Percentiles rank a stretch among this genome's conserved stretches.
These are phyloP conservation scores for Fusarium sp. DNA, from an alignment of 2,329 filamentous ascomycete species.

Conservation along the genomic window DNA sequence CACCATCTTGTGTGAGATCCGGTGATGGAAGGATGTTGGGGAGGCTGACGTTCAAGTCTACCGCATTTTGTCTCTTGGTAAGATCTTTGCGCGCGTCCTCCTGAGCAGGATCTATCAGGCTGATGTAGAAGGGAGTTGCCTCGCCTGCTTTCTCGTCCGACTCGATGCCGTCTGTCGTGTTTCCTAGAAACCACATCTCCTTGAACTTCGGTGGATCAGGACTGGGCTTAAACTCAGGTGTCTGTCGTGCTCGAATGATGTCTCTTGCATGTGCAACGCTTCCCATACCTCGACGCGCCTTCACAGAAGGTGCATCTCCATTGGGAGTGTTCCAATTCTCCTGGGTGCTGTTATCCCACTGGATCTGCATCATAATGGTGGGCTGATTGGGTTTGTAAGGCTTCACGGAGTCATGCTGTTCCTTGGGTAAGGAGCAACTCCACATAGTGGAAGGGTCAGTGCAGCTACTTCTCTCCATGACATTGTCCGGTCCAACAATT, in stretches of 20 bases:
- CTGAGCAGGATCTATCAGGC: constrained; percentile 66
- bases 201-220: constrained; percentile 69
- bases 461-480: constrained; percentile 73
- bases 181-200: constrained; percentile 85
- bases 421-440: constrained; percentile 87
- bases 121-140: constrained; percentile 89
- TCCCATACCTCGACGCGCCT: constrained; percentile 44
- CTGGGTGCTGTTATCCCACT: constrained; percentile 71
- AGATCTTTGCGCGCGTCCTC: constrained; percentile 47
- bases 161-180: constrained; percentile 81
- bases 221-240: constrained; percentile 57
- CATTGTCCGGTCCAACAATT: constrained; percentile 77
- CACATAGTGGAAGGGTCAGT: constrained; percentile 79
- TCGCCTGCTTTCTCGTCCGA: constrained; percentile 80
- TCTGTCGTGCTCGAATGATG: constrained; percentile 35
- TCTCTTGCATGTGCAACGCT: constrained; percentile 41
- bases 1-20: constrained; percentile 72
- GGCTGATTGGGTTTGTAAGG: constrained; percentile 76
- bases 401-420: constrained; percentile 72
- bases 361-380: constrained; percentile 82
- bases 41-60: constrained; percentile 43
- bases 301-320: constrained; percentile 47
- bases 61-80: constrained; percentile 34
- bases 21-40: constrained; percentile 70
- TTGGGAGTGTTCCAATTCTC: constrained; percentile 62